Evolutionary conservation across 768 basidiomycete genomes (phyloP).

Genomic region (Collybia sordida): DNA sequence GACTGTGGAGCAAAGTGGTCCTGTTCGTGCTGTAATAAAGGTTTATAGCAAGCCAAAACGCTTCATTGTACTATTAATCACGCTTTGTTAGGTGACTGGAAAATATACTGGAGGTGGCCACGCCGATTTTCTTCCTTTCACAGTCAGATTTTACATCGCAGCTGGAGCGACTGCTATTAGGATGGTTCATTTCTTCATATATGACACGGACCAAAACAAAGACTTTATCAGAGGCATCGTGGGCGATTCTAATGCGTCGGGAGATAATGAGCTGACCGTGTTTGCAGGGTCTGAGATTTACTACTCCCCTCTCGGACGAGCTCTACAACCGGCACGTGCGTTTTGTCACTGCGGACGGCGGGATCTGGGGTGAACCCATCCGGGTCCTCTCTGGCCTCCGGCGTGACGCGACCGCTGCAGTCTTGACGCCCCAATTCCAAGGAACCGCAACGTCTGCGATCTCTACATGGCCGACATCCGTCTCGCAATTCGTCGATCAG

Average conservation of each 20-base stretch:
- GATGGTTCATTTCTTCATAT: constrained; percentile 37
- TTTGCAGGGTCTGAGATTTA: constrained; percentile 29
- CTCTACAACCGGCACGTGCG: constrained; percentile 35
- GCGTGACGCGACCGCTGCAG: constrained; percentile 35
- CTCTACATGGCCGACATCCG: constrained; percentile 34
- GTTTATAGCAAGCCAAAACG: constrained; percentile 7
- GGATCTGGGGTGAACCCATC: constrained; percentile 38
- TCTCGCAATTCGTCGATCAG: constrained; percentile 27
- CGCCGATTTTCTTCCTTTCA: constrained; percentile 34
- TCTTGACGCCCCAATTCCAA: constrained; percentile 34
- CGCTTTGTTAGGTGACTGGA: constrained; percentile 25
- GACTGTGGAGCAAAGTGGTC: constrained; percentile 32
- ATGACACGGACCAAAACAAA: constrained; percentile 34
- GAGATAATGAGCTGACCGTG: not conserved
- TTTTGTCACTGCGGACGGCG: constrained; percentile 28
- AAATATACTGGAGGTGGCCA: constrained; percentile 32
- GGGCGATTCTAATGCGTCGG: not conserved
- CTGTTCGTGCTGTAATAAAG: constrained; percentile 37
- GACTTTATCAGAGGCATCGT: constrained; percentile 39
- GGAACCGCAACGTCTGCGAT: constrained; percentile 30
- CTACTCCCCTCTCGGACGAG: constrained; percentile 31
- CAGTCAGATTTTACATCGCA: constrained; percentile 32
- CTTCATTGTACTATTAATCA: not conserved
- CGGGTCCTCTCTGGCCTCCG: constrained; percentile 35
- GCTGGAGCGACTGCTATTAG: constrained; percentile 30